A percentile compares a stretch with the other conserved stretches of the same genome.
Conservation (phyloP, 495 filamentous ascomycete genomes). For the Lepidopterella palustris region DNA sequence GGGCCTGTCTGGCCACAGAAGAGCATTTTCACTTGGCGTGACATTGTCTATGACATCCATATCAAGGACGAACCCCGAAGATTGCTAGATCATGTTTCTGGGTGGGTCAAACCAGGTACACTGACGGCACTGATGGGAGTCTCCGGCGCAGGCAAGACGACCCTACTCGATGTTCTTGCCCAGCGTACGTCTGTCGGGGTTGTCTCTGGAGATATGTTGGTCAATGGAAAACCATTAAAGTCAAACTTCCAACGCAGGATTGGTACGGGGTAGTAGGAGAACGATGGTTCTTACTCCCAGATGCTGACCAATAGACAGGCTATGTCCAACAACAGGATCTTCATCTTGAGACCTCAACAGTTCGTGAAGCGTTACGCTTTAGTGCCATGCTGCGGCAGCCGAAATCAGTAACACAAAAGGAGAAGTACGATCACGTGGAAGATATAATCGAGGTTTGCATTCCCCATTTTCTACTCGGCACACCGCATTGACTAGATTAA, state of each 20-base stretch:
- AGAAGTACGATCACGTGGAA: constrained; percentile 80
- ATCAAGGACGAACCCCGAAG: constrained; percentile 52
- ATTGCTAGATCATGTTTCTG: constrained; percentile 57
- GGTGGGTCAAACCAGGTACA: constrained; percentile 72
- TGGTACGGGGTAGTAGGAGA: constrained; percentile 85
- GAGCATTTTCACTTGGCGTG: constrained; percentile 71
- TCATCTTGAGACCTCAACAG: constrained; percentile 77
- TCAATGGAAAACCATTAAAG: constrained; percentile 67
- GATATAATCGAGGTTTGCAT: constrained; percentile 87
- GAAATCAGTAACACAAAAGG: constrained; percentile 51
- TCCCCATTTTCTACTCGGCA: no score
- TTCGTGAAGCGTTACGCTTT: constrained; percentile 75
- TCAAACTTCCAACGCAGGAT: constrained; percentile 82
- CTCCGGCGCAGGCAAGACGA: constrained; percentile 64
- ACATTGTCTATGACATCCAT: constrained; percentile 70
- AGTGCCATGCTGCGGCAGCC: constrained; percentile 78
- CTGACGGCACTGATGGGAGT: constrained; percentile 71
- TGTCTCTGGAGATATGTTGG: constrained; percentile 43
- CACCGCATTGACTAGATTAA: no score
- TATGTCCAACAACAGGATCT: constrained; percentile 63
- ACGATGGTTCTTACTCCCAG: neutral
- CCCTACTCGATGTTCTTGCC: constrained; percentile 63
- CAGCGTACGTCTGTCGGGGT: constrained; percentile 76
- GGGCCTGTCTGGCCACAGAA: constrained; percentile 35
- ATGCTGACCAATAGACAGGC: neutral